phyloP scores from a whole-genome alignment of 768 basidiomycete genomes.

The Psilocybe sp. region DNA sequence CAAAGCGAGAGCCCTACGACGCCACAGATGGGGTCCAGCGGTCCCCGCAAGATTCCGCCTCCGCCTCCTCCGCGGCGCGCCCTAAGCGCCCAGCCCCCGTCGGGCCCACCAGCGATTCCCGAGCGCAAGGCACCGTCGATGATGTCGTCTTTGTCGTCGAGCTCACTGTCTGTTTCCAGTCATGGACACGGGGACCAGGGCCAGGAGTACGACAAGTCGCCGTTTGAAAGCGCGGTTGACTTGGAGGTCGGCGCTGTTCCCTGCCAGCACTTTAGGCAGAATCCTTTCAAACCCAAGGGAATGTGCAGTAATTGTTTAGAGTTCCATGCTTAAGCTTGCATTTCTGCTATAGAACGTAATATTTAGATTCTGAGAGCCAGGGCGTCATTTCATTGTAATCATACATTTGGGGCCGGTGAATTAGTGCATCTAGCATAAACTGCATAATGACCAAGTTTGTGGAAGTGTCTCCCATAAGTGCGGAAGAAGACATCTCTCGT shows the following conservation, averaged over 20 bases:
- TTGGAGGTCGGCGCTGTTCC: constrained; percentile 17
- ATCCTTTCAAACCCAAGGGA: constrained; percentile 62
- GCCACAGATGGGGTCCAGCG: constrained; percentile 3
- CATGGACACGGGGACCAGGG: constrained; percentile 1
- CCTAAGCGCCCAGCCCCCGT: constrained; percentile 20
- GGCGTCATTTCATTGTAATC: no score
- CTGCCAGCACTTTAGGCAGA: constrained; percentile 61
- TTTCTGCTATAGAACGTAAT: no score
- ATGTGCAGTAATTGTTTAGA: constrained; percentile 68
- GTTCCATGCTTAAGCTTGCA: constrained; percentile 33
- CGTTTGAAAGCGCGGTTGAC: constrained; percentile 65
- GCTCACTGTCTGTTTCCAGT: constrained; percentile 11
- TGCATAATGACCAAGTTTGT: no score
- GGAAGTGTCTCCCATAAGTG: no score
- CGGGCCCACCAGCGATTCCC: constrained; percentile 40
- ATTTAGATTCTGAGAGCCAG: no score
- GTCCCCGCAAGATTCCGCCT: constrained; percentile 44
- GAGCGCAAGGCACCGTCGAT: constrained; percentile 26
- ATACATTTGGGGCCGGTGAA: no score
- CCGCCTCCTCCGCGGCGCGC: constrained; percentile 63
- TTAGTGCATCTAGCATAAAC: no score
- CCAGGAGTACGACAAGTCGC: constrained; percentile 45
- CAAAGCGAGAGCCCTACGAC: constrained; percentile 16
- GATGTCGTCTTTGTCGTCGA: neutral
- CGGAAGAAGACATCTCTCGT: no score